Evolutionary conservation across 345 rosid species (phyloP), one percentile per base, ranked within the genome.

Genomic region (Reutealis trisperma): DNA sequence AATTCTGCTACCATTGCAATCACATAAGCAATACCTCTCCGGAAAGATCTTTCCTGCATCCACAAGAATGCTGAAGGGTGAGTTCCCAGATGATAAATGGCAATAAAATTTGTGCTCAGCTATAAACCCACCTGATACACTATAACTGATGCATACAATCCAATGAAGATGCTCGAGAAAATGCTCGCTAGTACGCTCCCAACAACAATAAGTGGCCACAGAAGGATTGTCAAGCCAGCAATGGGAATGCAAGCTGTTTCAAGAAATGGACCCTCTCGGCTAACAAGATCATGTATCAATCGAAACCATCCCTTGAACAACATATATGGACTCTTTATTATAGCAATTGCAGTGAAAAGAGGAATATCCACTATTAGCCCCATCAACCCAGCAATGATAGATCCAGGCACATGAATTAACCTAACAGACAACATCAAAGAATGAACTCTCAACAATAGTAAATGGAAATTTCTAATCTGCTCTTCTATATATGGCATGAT

Each of bases 1-100:
- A 92, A 94, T 70, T 92, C 97, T 0, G 96, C 94, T 72, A 92
- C 90, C 88, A 93, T 90, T 22, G 98, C 92, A 84, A 92, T 86
- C 86, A 91, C 97, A 89, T 87, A 92, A 63, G 97, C 92, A 11
- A 87, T 73, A 45, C 94, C 98, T 85, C 90, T 89, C 77, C 81
- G 57, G 54, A 91, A 89, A 63, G 97, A 93, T 71, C 93, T 90
- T 79, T 94, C 96, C 95, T 93, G 87, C 77, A 84, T 54, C 66
- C 85, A 74, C 54, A 45, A 73, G 45, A 73, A 69, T 52, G 37
- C 15, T 34, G 0, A 63, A 49, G 41, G 5, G 57, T 74, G 9
- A 77, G 63, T 72, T 34, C 73, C 34, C 27, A 14, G 22, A 16
- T 41, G 59, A 49, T 25, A 55, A 72, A 44, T 44, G n/a, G 52